Evolutionary conservation across 768 basidiomycete genomes (phyloP).

Genomic region (Dacryopinax spathularia): DNA sequence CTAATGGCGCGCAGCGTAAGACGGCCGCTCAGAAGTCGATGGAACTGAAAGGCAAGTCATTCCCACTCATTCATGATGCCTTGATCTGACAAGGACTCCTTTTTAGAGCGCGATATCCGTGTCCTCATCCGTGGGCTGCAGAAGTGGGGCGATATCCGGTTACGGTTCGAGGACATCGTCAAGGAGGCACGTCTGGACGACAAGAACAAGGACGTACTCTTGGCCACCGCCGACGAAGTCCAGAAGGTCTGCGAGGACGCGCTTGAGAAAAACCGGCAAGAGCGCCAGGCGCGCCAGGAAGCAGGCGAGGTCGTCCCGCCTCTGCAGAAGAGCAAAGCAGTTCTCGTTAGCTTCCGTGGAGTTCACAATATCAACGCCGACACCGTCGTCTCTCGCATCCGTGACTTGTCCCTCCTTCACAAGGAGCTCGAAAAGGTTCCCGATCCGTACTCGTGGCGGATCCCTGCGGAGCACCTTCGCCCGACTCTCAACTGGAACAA

Average conservation of each 20-base stretch:
- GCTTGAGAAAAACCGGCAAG: conserved; percentile 68
- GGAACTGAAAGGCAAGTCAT: conserved; percentile 59
- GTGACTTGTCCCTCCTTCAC: conserved; percentile 78
- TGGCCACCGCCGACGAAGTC: conserved; percentile 84
- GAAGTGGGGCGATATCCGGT: conserved; percentile 93
- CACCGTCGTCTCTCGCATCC: conserved; percentile 78
- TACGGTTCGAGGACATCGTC: conserved; percentile 87
- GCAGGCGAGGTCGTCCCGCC: conserved; percentile 82
- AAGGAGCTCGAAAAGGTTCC: conserved; percentile 59
- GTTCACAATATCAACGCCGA: conserved; percentile 95
- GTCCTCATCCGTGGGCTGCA: conserved; percentile 89
- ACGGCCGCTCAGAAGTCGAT: conserved; percentile 86
- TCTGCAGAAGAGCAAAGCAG: conserved; percentile 93
- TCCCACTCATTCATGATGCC: too few relatives aligned
- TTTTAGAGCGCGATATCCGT: conserved; percentile 78
- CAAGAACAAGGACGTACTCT: conserved; percentile 87
- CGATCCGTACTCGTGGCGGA: conserved; percentile 66
- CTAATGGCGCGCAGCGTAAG: conserved; percentile 62
- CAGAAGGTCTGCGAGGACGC: conserved; percentile 71
- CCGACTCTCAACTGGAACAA: conserved; percentile 94
- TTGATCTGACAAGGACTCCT: background rate
- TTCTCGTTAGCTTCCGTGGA: conserved; percentile 77
- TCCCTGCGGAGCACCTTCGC: conserved; percentile 86
- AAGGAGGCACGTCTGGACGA: conserved; percentile 76
- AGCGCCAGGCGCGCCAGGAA: conserved; percentile 58